A percentile compares a stretch with the other conserved stretches of the same genome.
phyloP scores from a whole-genome alignment of 345 rosid genomes.

The Schrenkiella parvula region DNA sequence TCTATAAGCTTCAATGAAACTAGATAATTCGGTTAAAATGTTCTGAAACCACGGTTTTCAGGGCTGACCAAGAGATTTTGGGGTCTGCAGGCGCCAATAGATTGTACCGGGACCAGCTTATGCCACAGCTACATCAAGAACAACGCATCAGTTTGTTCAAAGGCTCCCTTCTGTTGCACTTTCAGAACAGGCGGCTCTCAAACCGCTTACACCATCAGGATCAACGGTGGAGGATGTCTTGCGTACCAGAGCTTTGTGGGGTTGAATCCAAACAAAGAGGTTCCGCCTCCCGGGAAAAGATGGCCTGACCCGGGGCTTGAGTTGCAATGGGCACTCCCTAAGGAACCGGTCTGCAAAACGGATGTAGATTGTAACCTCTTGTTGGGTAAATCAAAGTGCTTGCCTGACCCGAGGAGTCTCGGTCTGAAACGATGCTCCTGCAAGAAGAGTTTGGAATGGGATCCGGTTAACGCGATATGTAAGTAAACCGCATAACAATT shows the following conservation, averaged over 20 bases:
- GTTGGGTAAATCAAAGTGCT: constrained; percentile 44
- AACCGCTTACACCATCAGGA: constrained; percentile 37
- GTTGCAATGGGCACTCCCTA: constrained; percentile 55
- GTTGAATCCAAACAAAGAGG: constrained; percentile 25
- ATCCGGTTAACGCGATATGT: constrained; percentile 46
- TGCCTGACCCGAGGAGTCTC: constrained; percentile 24
- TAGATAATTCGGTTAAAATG: not conserved
- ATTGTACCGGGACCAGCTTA: constrained; percentile 43
- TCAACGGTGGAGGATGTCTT: constrained; percentile 38
- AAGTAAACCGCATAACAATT: constrained; percentile 18
- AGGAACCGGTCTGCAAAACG: constrained; percentile 45
- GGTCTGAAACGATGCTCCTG: constrained; percentile 48
- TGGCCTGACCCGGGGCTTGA: constrained; percentile 51
- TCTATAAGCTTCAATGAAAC: not conserved
- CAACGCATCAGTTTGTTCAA: constrained; percentile 33
- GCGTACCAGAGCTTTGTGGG: constrained; percentile 46
- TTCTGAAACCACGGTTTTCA: constrained; percentile 9
- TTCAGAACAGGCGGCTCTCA: constrained; percentile 38
- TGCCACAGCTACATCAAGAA: constrained; percentile 47
- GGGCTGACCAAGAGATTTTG: constrained; percentile 32
- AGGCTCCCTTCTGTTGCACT: constrained; percentile 45
- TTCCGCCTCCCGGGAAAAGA: constrained; percentile 20
- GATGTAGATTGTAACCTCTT: constrained; percentile 46
- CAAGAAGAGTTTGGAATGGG: constrained; percentile 50
- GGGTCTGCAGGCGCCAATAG: constrained; percentile 27